A percentile compares a stretch with the other conserved stretches of the same genome.
Evolutionary conservation across 164 flowering plant species (phyloP).

Genomic region (Vitis vinifera): DNA sequence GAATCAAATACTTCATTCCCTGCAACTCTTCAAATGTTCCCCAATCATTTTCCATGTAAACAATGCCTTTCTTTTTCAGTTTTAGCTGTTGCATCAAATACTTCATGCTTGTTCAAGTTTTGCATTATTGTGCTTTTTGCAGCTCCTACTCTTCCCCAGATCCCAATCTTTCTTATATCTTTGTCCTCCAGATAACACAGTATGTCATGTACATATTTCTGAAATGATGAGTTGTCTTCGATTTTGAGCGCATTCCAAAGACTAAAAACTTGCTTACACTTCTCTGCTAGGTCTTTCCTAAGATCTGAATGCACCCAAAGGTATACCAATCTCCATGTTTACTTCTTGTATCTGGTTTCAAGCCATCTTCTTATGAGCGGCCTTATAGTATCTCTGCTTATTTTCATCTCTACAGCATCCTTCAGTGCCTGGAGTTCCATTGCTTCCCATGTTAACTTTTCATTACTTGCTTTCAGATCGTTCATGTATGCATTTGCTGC

Average conservation of each 20-base stretch:
- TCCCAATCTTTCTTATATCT: slow-evolving; percentile 11
- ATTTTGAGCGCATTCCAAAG: not conserved
- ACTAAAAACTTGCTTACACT: no score
- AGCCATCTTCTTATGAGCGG: no score
- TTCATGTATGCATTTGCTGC: no score
- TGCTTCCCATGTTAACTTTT: no score
- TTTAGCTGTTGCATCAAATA: slow-evolving; percentile 7
- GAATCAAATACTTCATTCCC: slow-evolving; percentile 23
- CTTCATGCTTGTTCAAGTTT: slow-evolving; percentile 11
- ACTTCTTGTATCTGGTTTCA: no score
- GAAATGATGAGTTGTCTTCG: not conserved
- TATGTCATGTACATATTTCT: slow-evolving; percentile 5
- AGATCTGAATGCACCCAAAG: no score
- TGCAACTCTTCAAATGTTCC: slow-evolving; percentile 8
- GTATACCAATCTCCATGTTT: no score
- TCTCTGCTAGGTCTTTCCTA: no score
- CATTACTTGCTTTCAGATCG: no score
- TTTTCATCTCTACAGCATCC: no score
- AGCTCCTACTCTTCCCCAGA: slow-evolving; percentile 26
- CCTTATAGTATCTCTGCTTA: no score
- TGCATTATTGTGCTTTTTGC: slow-evolving; percentile 29
- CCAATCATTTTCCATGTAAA: not conserved
- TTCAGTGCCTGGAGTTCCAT: no score
- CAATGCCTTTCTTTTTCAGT: not conserved
- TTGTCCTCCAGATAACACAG: slow-evolving; percentile 9